A percentile compares a stretch with the other conserved stretches of the same genome.
phyloP scores from a whole-genome alignment of 1,284 basidiomycete species.

The Cutaneotrichosporon sp. region DNA sequence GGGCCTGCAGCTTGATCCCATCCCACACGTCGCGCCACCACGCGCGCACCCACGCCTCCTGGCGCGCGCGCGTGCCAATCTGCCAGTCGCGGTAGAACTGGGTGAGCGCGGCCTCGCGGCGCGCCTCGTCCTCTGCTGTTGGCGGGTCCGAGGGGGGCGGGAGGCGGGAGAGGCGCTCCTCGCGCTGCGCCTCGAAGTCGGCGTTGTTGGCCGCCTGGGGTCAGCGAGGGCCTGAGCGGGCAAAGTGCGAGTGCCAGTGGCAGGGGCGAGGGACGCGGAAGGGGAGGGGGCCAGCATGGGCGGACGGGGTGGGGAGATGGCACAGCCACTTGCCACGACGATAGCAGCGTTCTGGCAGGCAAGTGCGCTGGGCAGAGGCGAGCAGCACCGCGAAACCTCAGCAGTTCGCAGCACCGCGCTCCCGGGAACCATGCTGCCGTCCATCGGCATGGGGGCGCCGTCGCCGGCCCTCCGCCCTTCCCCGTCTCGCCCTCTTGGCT shows the following conservation, averaged over 20 bases:
- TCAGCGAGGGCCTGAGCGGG: background rate
- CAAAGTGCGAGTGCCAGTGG: no score
- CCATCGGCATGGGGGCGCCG: no score
- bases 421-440: no score
- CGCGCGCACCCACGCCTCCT: slow-evolving; percentile 42
- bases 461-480: no score
- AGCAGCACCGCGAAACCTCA: no score
- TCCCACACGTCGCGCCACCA: slow-evolving; percentile 51
- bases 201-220: slow-evolving; percentile 40
- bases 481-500: background rate
- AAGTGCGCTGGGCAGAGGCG: no score
- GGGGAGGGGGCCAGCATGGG: background rate
- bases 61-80: slow-evolving; percentile 36
- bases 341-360: no score
- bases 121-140: slow-evolving; percentile 32
- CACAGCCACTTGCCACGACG: no score
- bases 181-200: slow-evolving; percentile 40
- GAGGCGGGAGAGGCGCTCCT: slow-evolving; percentile 37
- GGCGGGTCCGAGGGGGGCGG: slow-evolving; percentile 36
- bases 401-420: no score
- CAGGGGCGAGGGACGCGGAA: background rate
- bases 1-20: slow-evolving; percentile 43
- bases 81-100: slow-evolving; percentile 53
- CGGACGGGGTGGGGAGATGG: no score
- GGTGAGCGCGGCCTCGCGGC: slow-evolving; percentile 39